Evolutionary conservation across 345 rosid genomes (phyloP).

Genomic region (Iberis pinnata): DNA sequence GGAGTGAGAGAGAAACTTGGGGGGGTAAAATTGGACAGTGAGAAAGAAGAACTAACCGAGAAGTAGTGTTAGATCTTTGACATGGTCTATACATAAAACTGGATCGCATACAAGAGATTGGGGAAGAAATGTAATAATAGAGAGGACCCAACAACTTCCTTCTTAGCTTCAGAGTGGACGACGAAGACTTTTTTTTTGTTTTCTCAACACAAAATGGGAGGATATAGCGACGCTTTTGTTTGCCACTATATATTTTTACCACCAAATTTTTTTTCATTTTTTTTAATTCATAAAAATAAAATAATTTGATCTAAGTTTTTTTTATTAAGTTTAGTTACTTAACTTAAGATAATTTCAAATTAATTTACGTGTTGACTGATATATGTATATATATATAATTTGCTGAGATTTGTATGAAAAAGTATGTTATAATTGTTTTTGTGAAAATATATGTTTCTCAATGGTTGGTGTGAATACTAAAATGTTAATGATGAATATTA

Average conservation of each 20-base stretch:
- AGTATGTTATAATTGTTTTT: too few relatives aligned
- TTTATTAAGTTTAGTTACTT: not conserved
- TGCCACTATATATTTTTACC: conserved; percentile 10
- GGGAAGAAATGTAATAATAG: conserved; percentile 14
- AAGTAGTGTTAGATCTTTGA: conserved; percentile 19
- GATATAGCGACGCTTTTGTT: conserved; percentile 16
- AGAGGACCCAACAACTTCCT: conserved; percentile 16
- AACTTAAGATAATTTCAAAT: too few relatives aligned
- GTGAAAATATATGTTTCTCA: too few relatives aligned
- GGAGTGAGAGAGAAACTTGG: not conserved
- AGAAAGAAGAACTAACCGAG: conserved; percentile 17
- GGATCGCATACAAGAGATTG: not conserved
- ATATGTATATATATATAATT: too few relatives aligned
- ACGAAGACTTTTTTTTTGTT: conserved; percentile 22
- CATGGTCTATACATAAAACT: not conserved
- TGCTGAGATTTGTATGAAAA: too few relatives aligned
- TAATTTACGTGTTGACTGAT: too few relatives aligned
- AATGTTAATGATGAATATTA: too few relatives aligned
- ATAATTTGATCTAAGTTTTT: too few relatives aligned
- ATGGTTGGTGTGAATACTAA: too few relatives aligned
- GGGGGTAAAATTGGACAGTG: not conserved
- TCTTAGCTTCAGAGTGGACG: conserved; percentile 24
- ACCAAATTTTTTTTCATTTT: not conserved
- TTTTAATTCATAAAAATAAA: too few relatives aligned
- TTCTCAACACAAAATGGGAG: not conserved